Evolutionary conservation across 768 basidiomycete genomes (phyloP).

Genomic region (Hypsizygus marmoreus): DNA sequence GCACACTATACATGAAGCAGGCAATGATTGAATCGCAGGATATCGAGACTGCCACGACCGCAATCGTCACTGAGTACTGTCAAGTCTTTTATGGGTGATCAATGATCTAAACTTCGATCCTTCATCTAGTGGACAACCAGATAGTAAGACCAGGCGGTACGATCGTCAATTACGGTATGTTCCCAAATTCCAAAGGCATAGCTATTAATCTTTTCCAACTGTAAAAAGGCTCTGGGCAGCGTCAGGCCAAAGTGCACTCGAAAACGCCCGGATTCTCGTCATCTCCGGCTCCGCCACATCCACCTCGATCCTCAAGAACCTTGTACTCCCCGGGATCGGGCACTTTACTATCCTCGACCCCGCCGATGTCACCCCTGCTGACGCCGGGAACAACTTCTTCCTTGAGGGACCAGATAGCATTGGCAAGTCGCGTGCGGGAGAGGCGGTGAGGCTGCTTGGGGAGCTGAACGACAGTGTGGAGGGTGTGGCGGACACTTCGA

Average conservation of each 20-base stretch:
- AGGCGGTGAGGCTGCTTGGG: conserved; percentile 71
- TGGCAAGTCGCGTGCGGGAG: conserved; percentile 76
- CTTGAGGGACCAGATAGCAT: conserved; percentile 75
- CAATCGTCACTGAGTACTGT: conserved; percentile 9
- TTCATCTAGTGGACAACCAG: conserved; percentile 62
- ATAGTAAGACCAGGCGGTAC: conserved; percentile 87
- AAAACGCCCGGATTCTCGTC: conserved; percentile 80
- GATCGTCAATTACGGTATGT: conserved; percentile 90
- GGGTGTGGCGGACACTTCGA: conserved; percentile 60
- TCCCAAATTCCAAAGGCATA: not conserved
- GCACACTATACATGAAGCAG: too few relatives aligned
- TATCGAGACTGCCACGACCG: conserved; percentile 11
- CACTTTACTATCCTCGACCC: conserved; percentile 90
- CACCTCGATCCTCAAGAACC: conserved; percentile 91
- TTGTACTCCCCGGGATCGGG: conserved; percentile 95
- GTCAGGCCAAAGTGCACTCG: conserved; percentile 87
- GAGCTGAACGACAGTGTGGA: conserved; percentile 91
- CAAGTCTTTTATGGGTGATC: not conserved
- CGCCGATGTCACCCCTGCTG: conserved; percentile 58
- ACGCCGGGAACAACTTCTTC: conserved; percentile 98
- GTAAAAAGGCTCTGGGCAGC: conserved; percentile 83
- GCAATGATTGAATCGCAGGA: conserved; percentile 10
- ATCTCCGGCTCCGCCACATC: conserved; percentile 81
- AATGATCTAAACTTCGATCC: not conserved
- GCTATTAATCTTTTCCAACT: not conserved